Evolutionary conservation across 257 asterid species (phyloP).

Genomic region (Nicotiana obtusifolia): DNA sequence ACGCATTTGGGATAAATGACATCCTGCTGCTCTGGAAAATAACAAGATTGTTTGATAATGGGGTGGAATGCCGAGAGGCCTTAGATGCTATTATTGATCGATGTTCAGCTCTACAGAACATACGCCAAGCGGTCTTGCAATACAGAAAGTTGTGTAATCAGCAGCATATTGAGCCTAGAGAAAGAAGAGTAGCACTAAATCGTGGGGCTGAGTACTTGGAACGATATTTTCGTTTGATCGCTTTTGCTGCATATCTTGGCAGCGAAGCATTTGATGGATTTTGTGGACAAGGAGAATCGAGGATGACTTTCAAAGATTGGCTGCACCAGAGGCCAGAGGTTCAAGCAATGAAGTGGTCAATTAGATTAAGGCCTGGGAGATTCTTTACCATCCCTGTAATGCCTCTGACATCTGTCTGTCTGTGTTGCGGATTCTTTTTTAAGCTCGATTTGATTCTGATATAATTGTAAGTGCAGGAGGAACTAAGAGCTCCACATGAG

Average conservation of each 20-base stretch:
- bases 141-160: slow-evolving; percentile 83
- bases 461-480: slow-evolving; percentile 61
- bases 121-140: slow-evolving; percentile 96
- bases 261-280: slow-evolving; percentile 96
- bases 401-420: slow-evolving; percentile 2
- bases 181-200: slow-evolving; percentile 87
- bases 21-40: slow-evolving; percentile 82
- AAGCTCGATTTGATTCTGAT: slow-evolving; percentile 28
- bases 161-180: slow-evolving; percentile 94
- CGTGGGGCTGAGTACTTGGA: slow-evolving; percentile 99
- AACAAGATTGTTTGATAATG: slow-evolving; percentile 93
- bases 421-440: slow-evolving; percentile 23
- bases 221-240: slow-evolving; percentile 93
- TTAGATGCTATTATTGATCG: slow-evolving; percentile 88
- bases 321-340: slow-evolving; percentile 87
- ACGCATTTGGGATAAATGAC: slow-evolving; percentile 89
- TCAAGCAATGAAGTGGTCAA: slow-evolving; percentile 99
- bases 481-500: slow-evolving; percentile 89
- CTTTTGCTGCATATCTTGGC: slow-evolving; percentile 97
- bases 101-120: slow-evolving; percentile 92
- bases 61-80: slow-evolving; percentile 95
- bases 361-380: slow-evolving; percentile 89
- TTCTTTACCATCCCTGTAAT: slow-evolving; percentile 91
- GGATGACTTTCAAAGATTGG: slow-evolving; percentile 87
- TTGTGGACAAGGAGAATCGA: slow-evolving; percentile 74